Evolutionary conservation across 2,329 filamentous ascomycete genomes (phyloP).

Genomic region (Aspergillus niger): DNA sequence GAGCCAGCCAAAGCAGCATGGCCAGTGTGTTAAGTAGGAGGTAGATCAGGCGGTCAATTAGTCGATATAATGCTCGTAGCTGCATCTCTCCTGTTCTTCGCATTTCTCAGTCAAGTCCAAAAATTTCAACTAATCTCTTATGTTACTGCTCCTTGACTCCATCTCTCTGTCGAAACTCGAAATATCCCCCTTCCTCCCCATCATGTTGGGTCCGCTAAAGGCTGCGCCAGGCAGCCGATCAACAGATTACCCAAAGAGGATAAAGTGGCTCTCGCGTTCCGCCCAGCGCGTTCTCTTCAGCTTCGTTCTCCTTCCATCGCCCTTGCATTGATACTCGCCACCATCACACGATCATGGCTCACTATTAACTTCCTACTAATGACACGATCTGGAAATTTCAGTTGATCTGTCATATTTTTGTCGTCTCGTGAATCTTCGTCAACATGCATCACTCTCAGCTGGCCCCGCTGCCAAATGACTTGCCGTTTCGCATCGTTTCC

Average conservation of each 20-base stretch:
- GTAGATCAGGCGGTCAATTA: not conserved
- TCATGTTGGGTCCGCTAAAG: not conserved
- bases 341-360: constrained; percentile 15
- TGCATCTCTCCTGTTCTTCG: not conserved
- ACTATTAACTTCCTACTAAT: not conserved
- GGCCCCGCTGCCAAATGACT: constrained; percentile 76
- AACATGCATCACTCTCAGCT: constrained; percentile 76
- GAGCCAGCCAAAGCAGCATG: no score
- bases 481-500: constrained; percentile 93
- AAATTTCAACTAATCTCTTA: not conserved
- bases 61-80: not conserved
- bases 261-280: constrained; percentile 42
- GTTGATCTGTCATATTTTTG: constrained; percentile 2
- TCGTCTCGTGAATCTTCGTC: constrained; percentile 9
- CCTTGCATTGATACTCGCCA: constrained; percentile 23
- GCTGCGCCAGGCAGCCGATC: constrained; percentile 17
- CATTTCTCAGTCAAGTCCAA: not conserved
- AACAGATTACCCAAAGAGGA: constrained; percentile 40
- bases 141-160: not conserved
- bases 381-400: not conserved
- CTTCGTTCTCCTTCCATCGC: constrained; percentile 13
- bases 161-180: not conserved
- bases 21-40: not conserved
- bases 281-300: constrained; percentile 18
- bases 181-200: not conserved